Percentiles rank a stretch among this genome's conserved stretches.
Evolutionary conservation across 179 eudicot species (phyloP).

Genomic region (Patellifolia procumbens): DNA sequence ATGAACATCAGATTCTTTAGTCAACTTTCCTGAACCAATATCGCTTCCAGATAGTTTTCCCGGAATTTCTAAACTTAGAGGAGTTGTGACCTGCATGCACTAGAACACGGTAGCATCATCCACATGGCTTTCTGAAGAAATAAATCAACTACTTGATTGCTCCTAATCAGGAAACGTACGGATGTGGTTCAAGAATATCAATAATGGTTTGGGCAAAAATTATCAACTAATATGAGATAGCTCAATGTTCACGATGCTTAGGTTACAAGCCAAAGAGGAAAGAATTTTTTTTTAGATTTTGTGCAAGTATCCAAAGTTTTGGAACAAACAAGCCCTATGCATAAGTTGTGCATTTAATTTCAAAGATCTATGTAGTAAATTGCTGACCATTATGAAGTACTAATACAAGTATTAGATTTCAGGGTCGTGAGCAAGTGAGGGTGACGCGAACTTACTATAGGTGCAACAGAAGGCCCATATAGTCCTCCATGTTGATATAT

Average conservation of each 20-base stretch:
- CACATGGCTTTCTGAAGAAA: conserved; percentile 16
- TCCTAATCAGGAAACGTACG: conserved; percentile 1
- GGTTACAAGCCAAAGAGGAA: not conserved
- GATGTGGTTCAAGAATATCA: not conserved
- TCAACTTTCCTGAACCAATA: conserved; percentile 59
- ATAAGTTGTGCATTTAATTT: not conserved
- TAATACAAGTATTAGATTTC: not conserved
- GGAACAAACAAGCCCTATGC: not conserved
- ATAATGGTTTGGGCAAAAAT: conserved; percentile 1
- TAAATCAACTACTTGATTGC: conserved; percentile 18
- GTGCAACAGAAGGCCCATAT: conserved; percentile 75
- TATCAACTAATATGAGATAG: not conserved
- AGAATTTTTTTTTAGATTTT: not conserved
- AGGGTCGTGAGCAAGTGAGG: not conserved
- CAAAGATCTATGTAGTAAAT: not conserved
- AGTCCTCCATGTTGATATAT: conserved; percentile 86
- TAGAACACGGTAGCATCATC: conserved; percentile 27
- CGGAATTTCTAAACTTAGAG: conserved; percentile 60
- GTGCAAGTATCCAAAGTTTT: not conserved
- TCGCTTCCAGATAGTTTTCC: conserved; percentile 71
- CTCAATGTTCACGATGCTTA: not conserved
- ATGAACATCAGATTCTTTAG: conserved; percentile 65
- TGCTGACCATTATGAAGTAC: not conserved
- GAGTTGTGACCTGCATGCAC: conserved; percentile 64
- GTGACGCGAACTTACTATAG: conserved; percentile 57